A percentile compares a stretch with the other conserved stretches of the same genome.
phyloP scores from a whole-genome alignment of 805 yeast genomes.

The Myxozyma neglecta region DNA sequence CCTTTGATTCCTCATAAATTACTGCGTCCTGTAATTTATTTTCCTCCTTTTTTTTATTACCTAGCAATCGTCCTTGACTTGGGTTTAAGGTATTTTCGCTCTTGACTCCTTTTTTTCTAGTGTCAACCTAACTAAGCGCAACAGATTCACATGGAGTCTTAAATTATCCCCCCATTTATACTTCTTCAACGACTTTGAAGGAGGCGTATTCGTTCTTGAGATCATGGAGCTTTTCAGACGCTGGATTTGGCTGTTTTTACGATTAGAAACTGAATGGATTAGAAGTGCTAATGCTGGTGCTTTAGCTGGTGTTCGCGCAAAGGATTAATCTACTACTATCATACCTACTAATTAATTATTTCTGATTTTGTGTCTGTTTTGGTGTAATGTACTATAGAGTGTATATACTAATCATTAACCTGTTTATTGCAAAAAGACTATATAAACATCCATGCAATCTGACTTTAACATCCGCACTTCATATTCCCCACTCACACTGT shows the following conservation, averaged over 20 bases:
- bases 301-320: constrained; percentile 8
- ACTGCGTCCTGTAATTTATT: constrained; percentile 36
- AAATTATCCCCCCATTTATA: constrained; percentile 47
- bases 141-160: constrained; percentile 73
- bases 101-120: too few relatives aligned
- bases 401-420: not conserved
- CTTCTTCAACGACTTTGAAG: constrained; percentile 42
- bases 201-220: constrained; percentile 68
- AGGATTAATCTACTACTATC: not conserved
- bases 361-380: not conserved
- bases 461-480: not conserved
- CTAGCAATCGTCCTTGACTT: constrained; percentile 62
- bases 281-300: constrained; percentile 13
- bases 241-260: constrained; percentile 85
- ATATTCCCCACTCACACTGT: not conserved
- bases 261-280: constrained; percentile 74
- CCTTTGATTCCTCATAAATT: constrained; percentile 17
- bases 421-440: not conserved
- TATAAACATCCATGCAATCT: not conserved
- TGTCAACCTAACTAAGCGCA: not conserved
- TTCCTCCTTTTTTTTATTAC: constrained; percentile 48
- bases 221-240: constrained; percentile 76
- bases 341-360: not conserved
- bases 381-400: not conserved
- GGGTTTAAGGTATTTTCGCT: constrained; percentile 40